Conservation (phyloP, 2,329 filamentous ascomycete genomes). For the Aureobasidium sp. region DNA sequence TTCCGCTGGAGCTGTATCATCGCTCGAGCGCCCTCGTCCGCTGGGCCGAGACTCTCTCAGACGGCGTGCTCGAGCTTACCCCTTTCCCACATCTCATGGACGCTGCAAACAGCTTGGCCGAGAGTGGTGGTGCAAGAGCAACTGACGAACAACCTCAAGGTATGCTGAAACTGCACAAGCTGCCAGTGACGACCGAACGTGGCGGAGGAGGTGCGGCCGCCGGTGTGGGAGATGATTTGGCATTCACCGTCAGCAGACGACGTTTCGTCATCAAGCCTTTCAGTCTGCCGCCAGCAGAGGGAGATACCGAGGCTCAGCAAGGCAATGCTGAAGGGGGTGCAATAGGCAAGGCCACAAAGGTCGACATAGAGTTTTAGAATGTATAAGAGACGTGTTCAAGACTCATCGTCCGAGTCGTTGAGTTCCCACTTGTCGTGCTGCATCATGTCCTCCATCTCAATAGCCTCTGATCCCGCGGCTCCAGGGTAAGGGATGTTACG, state of each 20-base stretch:
- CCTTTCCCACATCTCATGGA: constrained; percentile 58
- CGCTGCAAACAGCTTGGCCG: constrained; percentile 39
- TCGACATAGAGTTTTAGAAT: constrained; percentile 68
- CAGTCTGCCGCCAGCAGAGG: constrained; percentile 79
- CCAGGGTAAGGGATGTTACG: constrained; percentile 48
- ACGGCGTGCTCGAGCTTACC: constrained; percentile 80
- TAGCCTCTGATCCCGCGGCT: constrained; percentile 52
- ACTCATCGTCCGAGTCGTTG: constrained; percentile 19
- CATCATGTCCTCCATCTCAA: constrained; percentile 57
- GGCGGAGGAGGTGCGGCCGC: constrained; percentile 69
- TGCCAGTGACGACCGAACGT: constrained; percentile 82
- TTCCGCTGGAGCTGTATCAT: constrained; percentile 75
- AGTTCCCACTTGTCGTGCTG: constrained; percentile 22
- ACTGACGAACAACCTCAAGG: constrained; percentile 77
- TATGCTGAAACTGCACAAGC: constrained; percentile 70
- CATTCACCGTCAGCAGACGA: constrained; percentile 78
- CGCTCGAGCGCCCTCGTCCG: constrained; percentile 67
- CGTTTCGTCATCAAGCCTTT: constrained; percentile 84
- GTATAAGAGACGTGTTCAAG: background rate
- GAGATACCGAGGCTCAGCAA: constrained; percentile 58
- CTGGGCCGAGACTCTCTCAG: constrained; percentile 78
- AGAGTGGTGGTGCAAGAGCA: constrained; percentile 45
- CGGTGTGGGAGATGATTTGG: constrained; percentile 69
- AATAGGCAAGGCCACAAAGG: constrained; percentile 45
- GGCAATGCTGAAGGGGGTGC: constrained; percentile 28